Conservation (phyloP, 371 early-diverging fungal species). For the Apophysomyces trapeziformis region DNA sequence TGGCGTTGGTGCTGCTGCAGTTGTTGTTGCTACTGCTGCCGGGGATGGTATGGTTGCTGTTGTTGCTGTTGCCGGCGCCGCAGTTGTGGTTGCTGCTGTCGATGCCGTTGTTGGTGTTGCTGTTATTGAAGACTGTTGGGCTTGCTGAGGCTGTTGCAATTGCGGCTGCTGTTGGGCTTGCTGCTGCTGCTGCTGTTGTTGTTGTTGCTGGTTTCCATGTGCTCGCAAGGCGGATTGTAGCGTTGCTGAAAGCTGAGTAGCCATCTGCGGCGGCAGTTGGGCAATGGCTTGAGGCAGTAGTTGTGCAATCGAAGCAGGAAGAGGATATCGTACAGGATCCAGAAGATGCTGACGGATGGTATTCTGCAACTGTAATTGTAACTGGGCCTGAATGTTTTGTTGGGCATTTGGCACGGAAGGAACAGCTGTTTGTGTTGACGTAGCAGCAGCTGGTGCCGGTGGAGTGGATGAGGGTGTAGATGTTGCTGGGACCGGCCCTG, state of each 20-base stretch:
- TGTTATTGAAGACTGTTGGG: neutral
- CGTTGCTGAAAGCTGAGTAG: slow-evolving; percentile 45
- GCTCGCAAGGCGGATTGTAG: slow-evolving; percentile 38
- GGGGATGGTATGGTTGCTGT: too few relatives aligned
- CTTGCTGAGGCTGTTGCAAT: neutral
- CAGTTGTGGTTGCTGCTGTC: too few relatives aligned
- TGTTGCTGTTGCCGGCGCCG: too few relatives aligned
- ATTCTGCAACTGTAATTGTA: slow-evolving; percentile 45
- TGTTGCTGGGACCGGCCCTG: neutral
- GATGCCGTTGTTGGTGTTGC: too few relatives aligned
- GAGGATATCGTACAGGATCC: slow-evolving; percentile 45
- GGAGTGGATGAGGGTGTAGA: slow-evolving; percentile 7
- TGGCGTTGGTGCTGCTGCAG: too few relatives aligned
- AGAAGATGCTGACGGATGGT: slow-evolving; percentile 51
- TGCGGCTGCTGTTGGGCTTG: neutral
- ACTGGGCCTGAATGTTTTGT: slow-evolving; percentile 26
- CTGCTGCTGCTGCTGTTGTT: neutral
- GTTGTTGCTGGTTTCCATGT: slow-evolving; percentile 15
- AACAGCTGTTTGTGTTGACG: neutral
- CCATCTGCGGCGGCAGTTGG: slow-evolving; percentile 50
- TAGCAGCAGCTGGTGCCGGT: slow-evolving; percentile 9
- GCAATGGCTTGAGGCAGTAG: slow-evolving; percentile 52
- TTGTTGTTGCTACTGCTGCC: too few relatives aligned
- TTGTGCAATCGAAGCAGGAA: slow-evolving; percentile 50
- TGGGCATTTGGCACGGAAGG: slow-evolving; percentile 10